Base-by-base conservation (phyloP, 2,329 filamentous ascomycete genomes). In the Rhynchosporium graminicola region DNA sequence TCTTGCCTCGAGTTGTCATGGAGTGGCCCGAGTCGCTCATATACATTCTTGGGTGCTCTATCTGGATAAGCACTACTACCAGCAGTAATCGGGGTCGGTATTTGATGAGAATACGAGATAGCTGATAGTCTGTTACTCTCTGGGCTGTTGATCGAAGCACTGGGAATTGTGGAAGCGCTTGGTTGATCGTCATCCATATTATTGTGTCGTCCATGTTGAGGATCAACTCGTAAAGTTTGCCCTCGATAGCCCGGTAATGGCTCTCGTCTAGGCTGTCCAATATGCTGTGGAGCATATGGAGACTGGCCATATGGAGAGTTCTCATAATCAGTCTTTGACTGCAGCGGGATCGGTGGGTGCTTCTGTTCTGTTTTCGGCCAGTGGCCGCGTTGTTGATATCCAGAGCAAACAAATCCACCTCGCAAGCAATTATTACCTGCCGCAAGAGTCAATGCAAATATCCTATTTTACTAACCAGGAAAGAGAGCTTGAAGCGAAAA, bases 381-480 rank as follows among this genome's bases (percentile, higher is more conserved):
- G 57, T 85, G 82, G 47, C 87, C 87, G 70, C 91, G 85, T 69
- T 90, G 87, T 60, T 90, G 90, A 77, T 99, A 99, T 57, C 95
- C 95, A 69, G 91, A 89, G 75, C 95, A 99, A 40, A 91, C 80
- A 75, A 98, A 98, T 15, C 91, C 91, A 50, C 95, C 94, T 65
- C 92, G 89, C 61, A 90, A 82, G 77, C 95, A 99, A 73, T 99
- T 98, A 74, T 88, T 90, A 78, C 90, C 90, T 94, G 57, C 52
- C 52, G 15, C 28, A 36, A 59, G 50, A 31, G 33, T 70, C 36
- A 65, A 51, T 50, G 56, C 36, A 3, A 29, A 55, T 54, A 33
- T 56, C 42, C 51, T 60, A 48, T 46, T 47, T 20, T 67, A 60
- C 31, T 10, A 7, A 4, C 26, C 4, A 61, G 8, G 9, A 15